Conservation (phyloP, 2,329 filamentous ascomycete species). For the Aspergillus pseudotamarii region DNA sequence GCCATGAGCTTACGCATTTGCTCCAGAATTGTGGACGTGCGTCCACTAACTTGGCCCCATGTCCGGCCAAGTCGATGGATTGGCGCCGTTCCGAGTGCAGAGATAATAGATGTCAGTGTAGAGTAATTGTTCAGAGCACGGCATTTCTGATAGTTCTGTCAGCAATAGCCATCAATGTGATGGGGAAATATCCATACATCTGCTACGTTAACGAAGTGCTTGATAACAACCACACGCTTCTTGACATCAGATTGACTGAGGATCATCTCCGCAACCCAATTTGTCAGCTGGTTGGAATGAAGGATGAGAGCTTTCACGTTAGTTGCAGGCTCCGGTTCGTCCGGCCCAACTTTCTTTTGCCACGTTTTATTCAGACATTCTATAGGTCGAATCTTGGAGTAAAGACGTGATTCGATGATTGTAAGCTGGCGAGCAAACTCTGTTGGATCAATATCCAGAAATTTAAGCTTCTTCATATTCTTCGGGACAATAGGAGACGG, state of each 20-base stretch:
- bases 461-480: constrained; percentile 99
- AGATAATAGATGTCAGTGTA: constrained; percentile 95
- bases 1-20: constrained; percentile 94
- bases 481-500: constrained; percentile 92
- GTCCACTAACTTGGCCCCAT: constrained; percentile 89
- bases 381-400: constrained; percentile 92
- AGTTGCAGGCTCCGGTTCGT: constrained; percentile 74
- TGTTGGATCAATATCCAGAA: constrained; percentile 91
- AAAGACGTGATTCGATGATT: constrained; percentile 92
- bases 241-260: constrained; percentile 91
- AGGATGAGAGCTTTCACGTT: constrained; percentile 97
- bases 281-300: constrained; percentile 97
- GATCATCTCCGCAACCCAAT: constrained; percentile 99
- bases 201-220: constrained; percentile 94
- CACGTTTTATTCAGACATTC: constrained; percentile 98
- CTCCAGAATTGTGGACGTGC: constrained; percentile 78
- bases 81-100: constrained; percentile 88
- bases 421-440: constrained; percentile 98
- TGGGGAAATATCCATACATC: constrained; percentile 63
- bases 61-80: constrained; percentile 92
- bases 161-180: constrained; percentile 8
- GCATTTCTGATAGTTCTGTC: constrained; percentile 70
- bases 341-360: constrained; percentile 87
- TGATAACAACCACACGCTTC: constrained; percentile 95
- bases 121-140: constrained; percentile 94